Conservation (phyloP, 768 basidiomycete species). For the Kwoniella sp. region DNA sequence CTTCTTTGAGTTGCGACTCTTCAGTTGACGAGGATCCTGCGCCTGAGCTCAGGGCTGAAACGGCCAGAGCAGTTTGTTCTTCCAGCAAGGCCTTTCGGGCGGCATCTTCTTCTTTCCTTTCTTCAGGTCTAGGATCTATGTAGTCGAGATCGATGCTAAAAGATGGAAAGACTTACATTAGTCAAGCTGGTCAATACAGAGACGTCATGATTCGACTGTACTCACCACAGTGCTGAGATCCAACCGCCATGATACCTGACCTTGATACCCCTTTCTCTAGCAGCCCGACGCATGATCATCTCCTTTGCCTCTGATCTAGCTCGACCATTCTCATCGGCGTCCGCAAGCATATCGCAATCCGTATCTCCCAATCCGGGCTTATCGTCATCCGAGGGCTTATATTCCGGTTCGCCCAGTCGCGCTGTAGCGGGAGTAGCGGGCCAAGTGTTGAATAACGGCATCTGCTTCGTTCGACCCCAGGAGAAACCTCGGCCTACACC, state of each 20-base stretch:
- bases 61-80: constrained; percentile 7
- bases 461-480: constrained; percentile 50
- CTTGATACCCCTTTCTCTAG: constrained; percentile 46
- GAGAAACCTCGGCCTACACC: constrained; percentile 49
- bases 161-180: no score
- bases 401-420: constrained; percentile 29
- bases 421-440: constrained; percentile 40
- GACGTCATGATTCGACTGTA: no score
- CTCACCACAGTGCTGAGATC: constrained; percentile 51
- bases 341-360: constrained; percentile 53
- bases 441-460: constrained; percentile 47
- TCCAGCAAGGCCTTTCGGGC: constrained; percentile 17
- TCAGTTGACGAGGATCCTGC: constrained; percentile 1
- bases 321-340: constrained; percentile 45
- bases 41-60: not conserved
- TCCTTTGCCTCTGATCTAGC: constrained; percentile 43
- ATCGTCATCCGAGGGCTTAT: constrained; percentile 32
- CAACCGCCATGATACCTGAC: constrained; percentile 49
- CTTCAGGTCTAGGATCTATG: constrained; percentile 44
- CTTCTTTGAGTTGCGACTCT: not conserved
- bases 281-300: constrained; percentile 47
- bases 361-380: constrained; percentile 45
- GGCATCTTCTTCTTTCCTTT: constrained; percentile 30
- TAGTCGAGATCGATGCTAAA: constrained; percentile 50
- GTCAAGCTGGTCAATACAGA: no score